Conservation (phyloP, 306 rosid species). For the Canavalia ensiformis region DNA sequence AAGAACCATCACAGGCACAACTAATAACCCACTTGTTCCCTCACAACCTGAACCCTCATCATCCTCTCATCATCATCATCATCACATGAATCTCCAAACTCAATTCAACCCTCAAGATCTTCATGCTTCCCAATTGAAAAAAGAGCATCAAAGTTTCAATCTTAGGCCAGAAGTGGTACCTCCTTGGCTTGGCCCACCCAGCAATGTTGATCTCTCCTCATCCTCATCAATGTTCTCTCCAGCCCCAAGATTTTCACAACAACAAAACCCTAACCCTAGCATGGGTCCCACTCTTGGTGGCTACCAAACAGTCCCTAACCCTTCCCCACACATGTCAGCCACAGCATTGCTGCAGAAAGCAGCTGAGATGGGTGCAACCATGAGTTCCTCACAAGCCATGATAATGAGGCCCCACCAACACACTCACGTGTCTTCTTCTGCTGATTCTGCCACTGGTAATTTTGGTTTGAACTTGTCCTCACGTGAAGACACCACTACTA, state of each 20-base stretch:
- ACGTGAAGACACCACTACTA: slow-evolving; percentile 46
- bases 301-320: slow-evolving; percentile 54
- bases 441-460: slow-evolving; percentile 20
- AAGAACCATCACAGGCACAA: slow-evolving; percentile 51
- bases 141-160: slow-evolving; percentile 60
- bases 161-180: slow-evolving; percentile 62
- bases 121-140: slow-evolving; percentile 63
- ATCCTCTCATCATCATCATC: not conserved
- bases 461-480: slow-evolving; percentile 66
- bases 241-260: slow-evolving; percentile 35
- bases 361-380: slow-evolving; percentile 94
- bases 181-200: slow-evolving; percentile 70
- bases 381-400: slow-evolving; percentile 50
- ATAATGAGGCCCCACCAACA: slow-evolving; percentile 59
- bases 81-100: slow-evolving; percentile 55
- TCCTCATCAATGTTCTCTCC: slow-evolving; percentile 57
- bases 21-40: slow-evolving; percentile 53
- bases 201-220: slow-evolving; percentile 35
- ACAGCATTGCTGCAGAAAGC: slow-evolving; percentile 98
- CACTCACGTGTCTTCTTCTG: slow-evolving; percentile 65
- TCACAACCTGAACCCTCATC: slow-evolving; percentile 51
- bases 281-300: slow-evolving; percentile 64
- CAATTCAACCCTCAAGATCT: slow-evolving; percentile 56
- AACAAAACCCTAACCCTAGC: slow-evolving; percentile 82
- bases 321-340: slow-evolving; percentile 93